These are phyloP conservation scores for Insectozyma bohioensis DNA, from an alignment of 1,139 yeast species.

Conservation along the genomic window DNA sequence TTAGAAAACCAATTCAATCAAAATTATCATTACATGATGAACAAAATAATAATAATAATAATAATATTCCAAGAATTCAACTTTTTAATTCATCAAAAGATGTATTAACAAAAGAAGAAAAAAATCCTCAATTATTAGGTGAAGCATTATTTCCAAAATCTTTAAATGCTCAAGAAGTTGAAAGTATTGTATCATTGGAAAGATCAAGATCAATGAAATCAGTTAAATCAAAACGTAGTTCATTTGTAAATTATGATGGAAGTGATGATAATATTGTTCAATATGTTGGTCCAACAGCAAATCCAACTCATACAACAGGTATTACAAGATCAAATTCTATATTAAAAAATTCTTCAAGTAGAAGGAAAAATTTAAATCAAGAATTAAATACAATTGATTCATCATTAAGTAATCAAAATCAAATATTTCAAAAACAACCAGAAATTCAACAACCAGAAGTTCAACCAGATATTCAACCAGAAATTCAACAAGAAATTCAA, in stretches of 20 bases:
- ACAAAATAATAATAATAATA: too few relatives aligned
- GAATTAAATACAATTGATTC: slow-evolving; percentile 18
- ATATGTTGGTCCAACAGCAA: slow-evolving; percentile 22
- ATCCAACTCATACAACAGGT: slow-evolving; percentile 14
- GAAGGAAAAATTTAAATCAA: slow-evolving; percentile 16
- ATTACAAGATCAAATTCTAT: slow-evolving; percentile 45
- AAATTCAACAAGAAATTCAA: background rate
- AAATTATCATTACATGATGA: background rate
- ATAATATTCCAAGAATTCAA: too few relatives aligned
- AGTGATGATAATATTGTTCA: slow-evolving; percentile 45
- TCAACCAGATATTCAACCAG: background rate
- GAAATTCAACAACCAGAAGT: slow-evolving; percentile 2
- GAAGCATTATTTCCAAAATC: slow-evolving; percentile 73
- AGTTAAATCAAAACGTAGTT: slow-evolving; percentile 40
- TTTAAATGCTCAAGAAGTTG: slow-evolving; percentile 65
- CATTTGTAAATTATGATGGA: slow-evolving; percentile 49
- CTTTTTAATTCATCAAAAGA: too few relatives aligned
- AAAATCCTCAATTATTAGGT: slow-evolving; percentile 36
- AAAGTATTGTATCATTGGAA: slow-evolving; percentile 70
- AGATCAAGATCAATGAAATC: slow-evolving; percentile 64
- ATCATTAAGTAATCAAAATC: too few relatives aligned
- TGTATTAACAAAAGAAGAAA: too few relatives aligned
- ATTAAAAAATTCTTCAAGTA: slow-evolving; percentile 35
- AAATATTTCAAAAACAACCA: slow-evolving; percentile 9
- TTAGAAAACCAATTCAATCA: background rate